Evolutionary conservation across 306 rosid species (phyloP), one percentile per base, ranked within the genome.

Genomic region (Sicyos baderoa): DNA sequence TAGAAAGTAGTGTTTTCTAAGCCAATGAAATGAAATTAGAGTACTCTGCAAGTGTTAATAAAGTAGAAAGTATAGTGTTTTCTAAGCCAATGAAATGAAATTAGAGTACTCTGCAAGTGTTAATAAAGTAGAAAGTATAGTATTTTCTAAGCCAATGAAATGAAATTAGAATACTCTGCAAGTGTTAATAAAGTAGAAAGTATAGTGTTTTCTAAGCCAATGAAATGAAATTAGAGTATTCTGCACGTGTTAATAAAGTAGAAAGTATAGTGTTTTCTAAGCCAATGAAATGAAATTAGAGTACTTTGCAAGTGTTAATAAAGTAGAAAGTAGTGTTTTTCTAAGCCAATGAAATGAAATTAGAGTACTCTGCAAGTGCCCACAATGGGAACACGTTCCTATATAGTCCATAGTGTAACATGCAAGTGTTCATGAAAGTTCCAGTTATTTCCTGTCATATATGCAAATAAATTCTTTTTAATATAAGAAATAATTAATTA

Each of bases 341-440:
- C 29, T 25, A 25, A 25, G 1, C 2, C 29, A 25, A 25, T 35
- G 80, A 54, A 73, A 80, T 71, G 16, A 76, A 69, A 21, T 58
- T 78, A 11, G 89, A 69, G 58, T 89, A 87, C 59, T 89, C 91
- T 17, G 86, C 91, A 4, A 87, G 82, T 72, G 85, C 87, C 87
- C 90, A 86, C 70, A 86, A 12, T 0, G 90, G 90, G 29, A 47
- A 86, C 5, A 81, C 81, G 49, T 82, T 84, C 77, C 86, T 84
- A n/a, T 80, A 79, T 74, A 75, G 61, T 54, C 84, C 79, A 12
- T 86, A 84, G 71, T 84, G 89, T 17, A 77, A 14, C 89, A 84
- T 77, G 54, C 81, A 75, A 27, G 75, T 83, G 66, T 71, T 79
- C 79, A 72, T 75, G 70, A 79, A 83, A 11, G 70, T 84, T 18